Evolutionary conservation across 352 stramenopile genomes (phyloP), one percentile per base, ranked within the genome.

Genomic region (Aphanomyces euteiches): DNA sequence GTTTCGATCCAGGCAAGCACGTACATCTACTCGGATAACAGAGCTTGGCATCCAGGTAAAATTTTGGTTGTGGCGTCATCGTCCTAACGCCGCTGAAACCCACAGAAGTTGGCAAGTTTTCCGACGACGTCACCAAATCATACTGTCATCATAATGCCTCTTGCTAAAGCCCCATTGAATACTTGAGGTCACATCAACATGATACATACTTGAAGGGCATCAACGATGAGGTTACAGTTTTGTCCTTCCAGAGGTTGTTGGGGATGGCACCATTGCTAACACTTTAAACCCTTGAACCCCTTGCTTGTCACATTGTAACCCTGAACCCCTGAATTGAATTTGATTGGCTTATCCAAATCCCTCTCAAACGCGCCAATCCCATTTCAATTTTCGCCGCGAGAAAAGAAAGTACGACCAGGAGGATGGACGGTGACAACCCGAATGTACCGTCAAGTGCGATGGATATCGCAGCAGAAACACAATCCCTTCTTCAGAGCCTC

Each of bases 381-480:
- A 61, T 61, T 61, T 61, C 28, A 61, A 37, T 41, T 61, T 41
- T 61, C n/a, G 15, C 15, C 54, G 19, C 54, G 10, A 19, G 54
- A 19, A 19, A 61, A 37, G 15, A 19, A 58, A 28, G 28, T 28
- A 28, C 28, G 28, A 28, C 28, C 28, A 28, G 50, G 28, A 61
- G 13, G 19, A 61, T 40, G 54, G 19, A 61, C 6, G 6, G 1
- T 19, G 13, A 19, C 19, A 19, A 61, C 54, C 54, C 17, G 7
- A 19, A n/a, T 15, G 54, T 12, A 2, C 54, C 0, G 54, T 10
- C 54, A n/a, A 40, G 13, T 47, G 47, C 64, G 17, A 70, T 61
- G 47, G 64, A 54, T 15, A 70, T 70, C 40, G 64, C 64, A 7
- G 64, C 64, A n/a, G 64, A 70, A 36, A 70, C 64, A 15, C n/a